Evolutionary conservation across 2,329 filamentous ascomycete genomes (phyloP), one percentile per base, ranked within the genome.

Genomic region (Cordyceps farinosa): DNA sequence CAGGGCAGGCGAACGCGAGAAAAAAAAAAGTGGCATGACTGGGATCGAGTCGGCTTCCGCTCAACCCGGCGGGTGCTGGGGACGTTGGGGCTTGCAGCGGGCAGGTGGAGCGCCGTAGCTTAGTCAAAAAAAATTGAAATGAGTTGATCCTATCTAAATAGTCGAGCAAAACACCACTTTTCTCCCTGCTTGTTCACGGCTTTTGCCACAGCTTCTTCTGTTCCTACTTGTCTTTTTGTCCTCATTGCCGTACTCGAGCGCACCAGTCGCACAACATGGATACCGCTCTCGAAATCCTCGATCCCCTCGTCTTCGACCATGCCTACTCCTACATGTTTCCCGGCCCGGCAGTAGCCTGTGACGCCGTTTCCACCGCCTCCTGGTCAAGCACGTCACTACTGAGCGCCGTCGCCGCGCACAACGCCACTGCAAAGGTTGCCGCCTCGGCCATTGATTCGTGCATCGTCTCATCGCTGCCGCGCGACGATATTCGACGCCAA

Each of bases 381-480:
- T 67, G 55, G 55, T 59, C 62, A 22, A 42, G 30, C 32, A 60
- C 62, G 40, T n/a, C 32, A n/a, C 42, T 63, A 11, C 17, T 50
- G 42, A 56, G 27, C 45, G 62, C 48, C 29, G 57, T 45, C 27
- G 62, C 48, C 22, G 57, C 63, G 9, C 30, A 62, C 62, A 64
- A 64, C 51, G 59, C 52, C 57, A 60, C 59, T 53, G 51, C 32
- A 38, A 48, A 50, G 29, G 29, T 40, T 22, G 64, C 61, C 44
- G 22, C 58, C n/a, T 47, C 61, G 32, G 78, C 76, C 40, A 75
- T 79, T 30, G 78, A 78, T 30, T 79, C 79, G 30, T 81, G 80
- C 70, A 79, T 81, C 71, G 75, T 78, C 65, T 70, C 81, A 55
- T 76, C 81, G 52, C 74, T 73, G 70, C 65, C 74, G 4, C 77